These are phyloP conservation scores for Climacium dendroides DNA, from an alignment of 225 moss, liverwort and hornwort genomes.

Conservation along the genomic window DNA sequence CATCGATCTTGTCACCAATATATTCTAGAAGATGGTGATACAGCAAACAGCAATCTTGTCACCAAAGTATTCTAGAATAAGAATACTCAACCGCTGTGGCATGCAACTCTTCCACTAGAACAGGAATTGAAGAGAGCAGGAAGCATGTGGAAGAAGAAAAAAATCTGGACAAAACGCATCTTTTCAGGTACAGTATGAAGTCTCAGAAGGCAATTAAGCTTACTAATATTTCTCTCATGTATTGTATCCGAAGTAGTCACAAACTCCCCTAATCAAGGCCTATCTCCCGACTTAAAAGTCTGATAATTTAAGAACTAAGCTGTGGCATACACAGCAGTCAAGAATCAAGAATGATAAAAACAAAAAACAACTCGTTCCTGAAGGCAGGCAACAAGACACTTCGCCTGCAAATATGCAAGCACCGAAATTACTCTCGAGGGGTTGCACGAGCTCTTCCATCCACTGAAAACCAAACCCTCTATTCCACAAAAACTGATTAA, in stretches of 20 bases:
- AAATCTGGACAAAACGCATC: too few species aligned
- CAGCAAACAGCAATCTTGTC: too few species aligned
- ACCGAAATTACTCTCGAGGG: not conserved
- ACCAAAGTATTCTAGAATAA: not conserved
- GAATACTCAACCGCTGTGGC: too few species aligned
- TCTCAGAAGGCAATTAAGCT: not conserved
- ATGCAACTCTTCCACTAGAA: not conserved
- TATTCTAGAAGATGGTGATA: too few species aligned
- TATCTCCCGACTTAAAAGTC: not conserved
- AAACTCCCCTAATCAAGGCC: not conserved
- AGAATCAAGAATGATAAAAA: not conserved
- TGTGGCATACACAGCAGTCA: not conserved
- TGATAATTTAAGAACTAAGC: not conserved
- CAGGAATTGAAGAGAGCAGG: not conserved
- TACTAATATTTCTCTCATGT: too few species aligned
- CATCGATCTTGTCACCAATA: not conserved
- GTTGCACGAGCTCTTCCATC: not conserved
- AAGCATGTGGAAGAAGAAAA: too few species aligned
- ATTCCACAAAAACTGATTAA: not conserved
- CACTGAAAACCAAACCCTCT: not conserved
- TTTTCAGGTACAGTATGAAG: not conserved
- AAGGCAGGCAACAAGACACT: too few species aligned
- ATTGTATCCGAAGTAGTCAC: not conserved
- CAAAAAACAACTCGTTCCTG: not conserved
- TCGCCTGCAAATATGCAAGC: not conserved